Evolutionary conservation across 2,329 filamentous ascomycete species (phyloP), one percentile per base, ranked within the genome.

Genomic region (Alternaria infectoria): DNA sequence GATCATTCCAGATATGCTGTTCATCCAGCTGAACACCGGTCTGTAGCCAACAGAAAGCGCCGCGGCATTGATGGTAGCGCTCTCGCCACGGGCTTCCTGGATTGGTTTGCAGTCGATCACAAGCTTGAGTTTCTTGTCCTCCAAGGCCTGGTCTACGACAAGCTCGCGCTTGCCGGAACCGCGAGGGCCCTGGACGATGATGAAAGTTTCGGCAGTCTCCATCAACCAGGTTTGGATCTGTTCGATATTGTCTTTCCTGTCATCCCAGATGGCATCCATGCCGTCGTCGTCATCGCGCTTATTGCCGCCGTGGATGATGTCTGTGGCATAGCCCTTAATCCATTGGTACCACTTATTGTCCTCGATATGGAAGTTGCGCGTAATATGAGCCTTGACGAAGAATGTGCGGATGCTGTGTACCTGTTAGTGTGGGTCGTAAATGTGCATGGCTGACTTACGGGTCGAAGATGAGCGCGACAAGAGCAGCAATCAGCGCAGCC

Each of bases 21-120:
- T 97, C 81, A 96, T 91, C 92, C 94, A 98, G 0, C 93, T 96
- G 78, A 99, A 99, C 0, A 99, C 89, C 0, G 96, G 96, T 9
- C 92, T 86, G 77, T 97, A 98, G 9, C 96, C 95, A 52, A 98
- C 94, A 67, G 94, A 89, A 2, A 85, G 82, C 1, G 95, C 96
- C 6, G 96, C 89, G 44, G 91, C 89, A 64, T 88, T 88, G 72
- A 99, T 97, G 0, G 92, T 97, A 3, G 90, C 88, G 8, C 90
- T 90, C 75, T 99, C 96, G 6, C 96, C 94, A 58, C 92, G 89
- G 1, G 95, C 93, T 79, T 98, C 95, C 62, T 95, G 91, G 11
- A 98, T 92, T 1, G 92, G 91, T 77, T 97, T 97, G 83, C 95
- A 98, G 81, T 99, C 96, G 47, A 98, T 88, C 4, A 96, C 84